Base-by-base conservation (phyloP, 805 yeast species). In the Candida boidinii region DNA sequence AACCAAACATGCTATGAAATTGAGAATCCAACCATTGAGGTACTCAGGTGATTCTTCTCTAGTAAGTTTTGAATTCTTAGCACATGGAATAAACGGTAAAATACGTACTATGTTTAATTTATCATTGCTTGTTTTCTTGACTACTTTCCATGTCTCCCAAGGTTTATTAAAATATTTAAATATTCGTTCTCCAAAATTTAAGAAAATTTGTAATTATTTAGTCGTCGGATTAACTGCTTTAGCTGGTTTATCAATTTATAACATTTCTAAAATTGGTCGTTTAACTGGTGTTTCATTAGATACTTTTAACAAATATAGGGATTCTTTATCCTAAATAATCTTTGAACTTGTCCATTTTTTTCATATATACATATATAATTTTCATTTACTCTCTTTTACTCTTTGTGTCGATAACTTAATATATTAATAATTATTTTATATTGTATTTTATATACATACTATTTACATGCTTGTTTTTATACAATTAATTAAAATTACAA, bases 1-100 rank as follows among this genome's bases (percentile, higher is more conserved):
- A 1, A 31, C 41, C 1, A 63, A 54, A 26, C 92, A 82, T 46
- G 58, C 60, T 13, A 36, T 54, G 10, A 64, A 67, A 28, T 61
- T 68, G 41, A 59, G 85, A 33, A 30, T 64, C 4, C 57, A 60
- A 0, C 87, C 90, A 0, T 18, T 61, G n/a, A 13, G 44, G 3
- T 58, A 73, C 1, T 82, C 78, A 37, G 87, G 85, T 1, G 90
- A 80, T 50, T 70, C 79, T 3, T 65, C 78, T 1, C 55, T 69
- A 34, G 52, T 82, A 14, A 65, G 59, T 28, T 53, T 82, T 28
- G 67, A 69, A 7, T 79, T 63, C 44, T 58, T 80, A 8, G 43
- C 75, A 0, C 65, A 67, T 39, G 45, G 60, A 2, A 34, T 68
- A 8, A 27, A 40, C n/a, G n/a, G n/a, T n/a, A n/a, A n/a, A n/a